Conservation (phyloP, 1,284 basidiomycete species). For the Ceratobasidium sp. region DNA sequence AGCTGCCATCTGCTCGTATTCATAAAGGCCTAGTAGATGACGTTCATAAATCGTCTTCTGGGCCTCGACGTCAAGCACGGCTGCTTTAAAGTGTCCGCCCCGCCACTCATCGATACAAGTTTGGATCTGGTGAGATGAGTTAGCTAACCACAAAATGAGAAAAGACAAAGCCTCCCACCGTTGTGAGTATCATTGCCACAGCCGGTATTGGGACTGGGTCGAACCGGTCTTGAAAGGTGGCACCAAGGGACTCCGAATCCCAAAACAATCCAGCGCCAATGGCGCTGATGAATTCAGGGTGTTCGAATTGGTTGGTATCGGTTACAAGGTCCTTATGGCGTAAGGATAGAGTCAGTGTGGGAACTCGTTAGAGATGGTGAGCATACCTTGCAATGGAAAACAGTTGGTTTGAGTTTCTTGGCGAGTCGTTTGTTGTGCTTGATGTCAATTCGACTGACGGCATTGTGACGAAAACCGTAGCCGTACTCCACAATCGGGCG, state of each 20-base stretch:
- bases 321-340: conserved; percentile 2
- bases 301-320: conserved; percentile 19
- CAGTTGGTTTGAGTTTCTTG: conserved; percentile 2
- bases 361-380: background rate
- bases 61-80: background rate
- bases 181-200: conserved; percentile 20
- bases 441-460: conserved; percentile 8
- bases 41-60: conserved; percentile 4
- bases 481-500: background rate
- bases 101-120: conserved; percentile 19
- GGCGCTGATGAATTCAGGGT: background rate
- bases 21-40: background rate
- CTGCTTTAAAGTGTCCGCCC: background rate
- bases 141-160: background rate
- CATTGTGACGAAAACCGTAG: conserved; percentile 14
- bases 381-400: conserved; percentile 9
- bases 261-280: conserved; percentile 30
- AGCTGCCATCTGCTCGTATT: background rate
- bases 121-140: conserved; percentile 3
- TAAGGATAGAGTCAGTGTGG: background rate
- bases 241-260: conserved; percentile 18
- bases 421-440: conserved; percentile 10
- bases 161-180: background rate
- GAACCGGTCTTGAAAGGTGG: background rate
- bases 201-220: conserved; percentile 10